Base-by-base conservation (phyloP, 2,329 filamentous ascomycete genomes). In the Aaosphaeria arxii region DNA sequence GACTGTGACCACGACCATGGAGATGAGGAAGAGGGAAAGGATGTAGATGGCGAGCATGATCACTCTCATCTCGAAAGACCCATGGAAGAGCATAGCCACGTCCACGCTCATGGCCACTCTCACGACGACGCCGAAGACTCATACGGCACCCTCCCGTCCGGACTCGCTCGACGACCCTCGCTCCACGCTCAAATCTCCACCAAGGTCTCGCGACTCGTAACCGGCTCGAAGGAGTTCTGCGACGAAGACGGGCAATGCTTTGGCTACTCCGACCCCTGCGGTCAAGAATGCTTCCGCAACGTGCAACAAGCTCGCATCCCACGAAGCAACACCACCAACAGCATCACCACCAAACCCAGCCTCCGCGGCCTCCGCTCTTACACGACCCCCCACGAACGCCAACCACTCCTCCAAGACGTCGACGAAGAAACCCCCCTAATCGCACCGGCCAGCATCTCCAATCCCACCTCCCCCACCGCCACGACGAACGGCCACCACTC, bases 1-100 rank as follows among this genome's bases (percentile, higher is more conserved):
- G 87, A 89, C 63, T 94, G 89, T 69, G 87, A 89, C 53, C 87
- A 91, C 61, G 81, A 78, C 40, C 87, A 91, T 60, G 77, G 82
- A 9, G 84, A 84, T 17, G 72, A 77, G 51, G 69, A 70, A 47
- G 62, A 68, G 45, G 64, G 65, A 5, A 69, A 66, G 30, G 55
- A 49, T 6, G 55, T 57, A n/a, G 56, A 55, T n/a, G 55, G 56
- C 40, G 52, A 62, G 36, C 47, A 54, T 32, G 33, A 36, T n/a
- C n/a, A 9, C n/a, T 9, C 7, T n/a, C 7, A n/a, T n/a, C 33
- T 4, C 9, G 39, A 40, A 3, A 9, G 7, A 9, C 39, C 39
- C 4, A 44, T 51, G n/a, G 49, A 50, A 13, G 33, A 38, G 2
- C 52, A 58, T 29, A n/a, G 3, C 6, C 52, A 57, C 42, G 17